A percentile compares a stretch with the other conserved stretches of the same genome.
These are phyloP conservation scores for Canariomyces notabilis DNA, from an alignment of 2,329 filamentous ascomycete genomes.

Conservation along the genomic window DNA sequence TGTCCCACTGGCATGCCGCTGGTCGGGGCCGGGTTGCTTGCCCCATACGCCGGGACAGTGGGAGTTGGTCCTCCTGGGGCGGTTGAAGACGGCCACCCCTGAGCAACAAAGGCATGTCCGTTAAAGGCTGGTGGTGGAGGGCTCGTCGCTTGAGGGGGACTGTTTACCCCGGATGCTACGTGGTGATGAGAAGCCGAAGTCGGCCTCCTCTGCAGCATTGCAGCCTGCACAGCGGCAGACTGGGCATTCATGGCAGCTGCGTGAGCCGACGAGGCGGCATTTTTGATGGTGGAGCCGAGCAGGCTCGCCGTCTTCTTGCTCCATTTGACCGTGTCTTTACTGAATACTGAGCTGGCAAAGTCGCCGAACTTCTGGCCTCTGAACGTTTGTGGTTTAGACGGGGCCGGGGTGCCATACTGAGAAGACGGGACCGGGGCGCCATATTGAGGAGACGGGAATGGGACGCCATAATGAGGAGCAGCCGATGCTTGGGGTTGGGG, in stretches of 20 bases:
- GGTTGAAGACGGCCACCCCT: neutral
- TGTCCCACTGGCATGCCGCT: neutral
- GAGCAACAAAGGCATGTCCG: neutral
- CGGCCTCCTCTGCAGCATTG: conserved; percentile 11
- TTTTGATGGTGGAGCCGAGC: conserved; percentile 19
- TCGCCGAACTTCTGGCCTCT: conserved; percentile 15
- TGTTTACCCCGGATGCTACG: neutral
- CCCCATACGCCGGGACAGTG: neutral
- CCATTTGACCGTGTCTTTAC: conserved; percentile 24
- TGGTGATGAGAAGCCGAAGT: conserved; percentile 2
- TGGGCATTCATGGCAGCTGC: conserved; percentile 15
- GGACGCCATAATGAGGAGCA: neutral
- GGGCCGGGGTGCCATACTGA: neutral
- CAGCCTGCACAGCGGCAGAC: conserved; percentile 13
- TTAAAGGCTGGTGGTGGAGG: neutral
- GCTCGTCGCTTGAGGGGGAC: neutral
- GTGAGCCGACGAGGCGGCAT: conserved; percentile 15
- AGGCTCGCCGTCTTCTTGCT: conserved; percentile 22
- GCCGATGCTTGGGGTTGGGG: neutral
- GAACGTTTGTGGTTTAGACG: conserved; percentile 1
- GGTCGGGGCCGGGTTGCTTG: neutral
- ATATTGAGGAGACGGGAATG: neutral
- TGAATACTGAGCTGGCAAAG: conserved; percentile 21
- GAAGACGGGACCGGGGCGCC: neutral
- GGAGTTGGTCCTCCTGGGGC: neutral